These are phyloP conservation scores for Groenewaldozyma salmanticensis DNA, from an alignment of 805 yeast genomes.

Conservation along the genomic window DNA sequence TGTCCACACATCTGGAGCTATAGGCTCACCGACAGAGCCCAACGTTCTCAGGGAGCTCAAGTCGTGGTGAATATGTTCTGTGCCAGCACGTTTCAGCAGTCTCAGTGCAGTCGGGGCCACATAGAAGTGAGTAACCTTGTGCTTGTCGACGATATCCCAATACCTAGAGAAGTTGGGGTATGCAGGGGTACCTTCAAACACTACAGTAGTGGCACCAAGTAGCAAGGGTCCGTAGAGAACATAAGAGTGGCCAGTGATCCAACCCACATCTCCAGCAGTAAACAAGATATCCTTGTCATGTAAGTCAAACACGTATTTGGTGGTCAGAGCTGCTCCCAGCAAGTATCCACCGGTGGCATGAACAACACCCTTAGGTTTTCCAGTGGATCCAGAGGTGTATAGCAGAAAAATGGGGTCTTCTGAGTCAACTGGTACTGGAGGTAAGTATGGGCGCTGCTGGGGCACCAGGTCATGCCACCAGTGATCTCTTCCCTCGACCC, in stretches of 20 bases:
- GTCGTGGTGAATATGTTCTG: slow-evolving; percentile 58
- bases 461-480: slow-evolving; percentile 91
- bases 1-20: slow-evolving; percentile 91
- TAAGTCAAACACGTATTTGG: slow-evolving; percentile 87
- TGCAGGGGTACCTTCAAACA: slow-evolving; percentile 96
- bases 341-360: slow-evolving; percentile 93
- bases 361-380: slow-evolving; percentile 96
- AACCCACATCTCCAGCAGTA: slow-evolving; percentile 98
- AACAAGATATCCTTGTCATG: slow-evolving; percentile 79
- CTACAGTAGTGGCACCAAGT: slow-evolving; percentile 80
- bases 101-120: slow-evolving; percentile 95
- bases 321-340: slow-evolving; percentile 83
- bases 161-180: slow-evolving; percentile 91
- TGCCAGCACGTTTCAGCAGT: slow-evolving; percentile 77
- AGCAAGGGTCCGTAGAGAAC: slow-evolving; percentile 88
- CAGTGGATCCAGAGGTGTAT: slow-evolving; percentile 96
- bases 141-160: slow-evolving; percentile 86
- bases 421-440: slow-evolving; percentile 77
- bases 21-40: slow-evolving; percentile 96
- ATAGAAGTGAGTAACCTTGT: slow-evolving; percentile 83
- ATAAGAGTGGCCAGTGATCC: slow-evolving; percentile 98
- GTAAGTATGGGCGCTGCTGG: slow-evolving; percentile 74
- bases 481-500: slow-evolving; percentile 71
- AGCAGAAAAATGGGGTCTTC: slow-evolving; percentile 94
- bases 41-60: slow-evolving; percentile 70